A percentile compares a stretch with the other conserved stretches of the same genome.
These are phyloP conservation scores for Myriosclerotinia scirpicola DNA, from an alignment of 2,329 filamentous ascomycete genomes.

Conservation along the genomic window DNA sequence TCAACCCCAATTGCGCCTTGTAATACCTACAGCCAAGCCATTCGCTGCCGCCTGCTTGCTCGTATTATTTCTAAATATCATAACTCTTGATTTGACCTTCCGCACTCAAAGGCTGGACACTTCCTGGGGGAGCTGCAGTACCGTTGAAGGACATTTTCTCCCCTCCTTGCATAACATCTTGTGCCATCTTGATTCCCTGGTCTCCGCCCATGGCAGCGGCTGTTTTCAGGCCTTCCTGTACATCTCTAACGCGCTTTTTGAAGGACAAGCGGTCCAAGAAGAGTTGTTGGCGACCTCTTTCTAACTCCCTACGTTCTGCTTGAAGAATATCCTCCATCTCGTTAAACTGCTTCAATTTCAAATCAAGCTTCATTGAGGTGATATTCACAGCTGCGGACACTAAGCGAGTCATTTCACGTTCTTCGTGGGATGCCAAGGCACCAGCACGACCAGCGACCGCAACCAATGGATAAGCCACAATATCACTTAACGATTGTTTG, in stretches of 20 bases:
- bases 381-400: constrained; percentile 91
- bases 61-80: constrained; percentile 36
- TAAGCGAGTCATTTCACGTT: constrained; percentile 92
- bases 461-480: constrained; percentile 80
- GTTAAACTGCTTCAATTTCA: constrained; percentile 94
- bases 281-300: constrained; percentile 86
- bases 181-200: constrained; percentile 41
- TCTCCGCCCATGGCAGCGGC: constrained; percentile 44
- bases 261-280: constrained; percentile 91
- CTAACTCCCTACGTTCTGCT: constrained; percentile 88
- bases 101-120: constrained; percentile 55
- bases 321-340: constrained; percentile 93
- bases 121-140: constrained; percentile 43
- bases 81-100: constrained; percentile 54
- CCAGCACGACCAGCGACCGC: constrained; percentile 82
- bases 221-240: constrained; percentile 70
- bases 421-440: constrained; percentile 90
- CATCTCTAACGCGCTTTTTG: constrained; percentile 80
- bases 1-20: constrained; percentile 37
- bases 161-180: constrained; percentile 38
- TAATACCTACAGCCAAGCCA: constrained; percentile 26
- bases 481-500: constrained; percentile 47
- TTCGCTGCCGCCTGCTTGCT: constrained; percentile 19
- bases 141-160: constrained; percentile 56
- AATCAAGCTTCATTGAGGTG: constrained; percentile 90